Evolutionary conservation across 164 flowering plant genomes (phyloP), one percentile per base, ranked within the genome.

Genomic region (Platanus orientalis): DNA sequence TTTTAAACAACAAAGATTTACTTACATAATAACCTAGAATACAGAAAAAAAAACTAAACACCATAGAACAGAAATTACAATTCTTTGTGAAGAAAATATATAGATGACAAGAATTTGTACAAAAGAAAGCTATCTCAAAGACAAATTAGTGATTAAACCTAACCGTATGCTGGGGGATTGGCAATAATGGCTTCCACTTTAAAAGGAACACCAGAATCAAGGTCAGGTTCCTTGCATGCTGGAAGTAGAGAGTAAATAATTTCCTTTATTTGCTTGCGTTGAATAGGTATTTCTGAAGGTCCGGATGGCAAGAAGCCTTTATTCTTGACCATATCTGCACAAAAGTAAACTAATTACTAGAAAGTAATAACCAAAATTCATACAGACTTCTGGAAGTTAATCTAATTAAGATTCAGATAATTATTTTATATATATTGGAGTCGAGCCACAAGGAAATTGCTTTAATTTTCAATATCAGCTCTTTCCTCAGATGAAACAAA

Each of bases 261-360:
- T 20, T 92, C 99, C 76, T 92, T 95, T 58, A 95, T 79, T 73
- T 95, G 97, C 69, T 83, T 92, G 63, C 98, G 75, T 61, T 95
- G 99, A 64, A 79, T 69, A 26, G 97, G 96, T 76, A 95, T 92
- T 64, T 95, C 99, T 54, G 99, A 92, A 76, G 99, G 97, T 39
- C 92, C 98, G 9, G 99, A 92, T 53, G 99, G 99, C 81, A 95
- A 76, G 73, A 95, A 92, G 34, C 99, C 99, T 72, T 95, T 95
- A 70, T 95, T 90, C 76, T 95, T 95, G 24, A 95, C 99, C 98
- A 95, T 95, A 65, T 95, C 99, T 95, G 88, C 65, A 54, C 42
- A 74, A 29, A 71, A 17, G 29, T 34, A 52, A 51, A 49, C 9
- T 21, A 54, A 24, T 6, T 44, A 58, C 16, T 23, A 48, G 32